Percentiles rank a stretch among this genome's conserved stretches.
Evolutionary conservation across 225 moss, liverwort and hornwort genomes (phyloP).

Genomic region (Rhytidiadelphus loreus): DNA sequence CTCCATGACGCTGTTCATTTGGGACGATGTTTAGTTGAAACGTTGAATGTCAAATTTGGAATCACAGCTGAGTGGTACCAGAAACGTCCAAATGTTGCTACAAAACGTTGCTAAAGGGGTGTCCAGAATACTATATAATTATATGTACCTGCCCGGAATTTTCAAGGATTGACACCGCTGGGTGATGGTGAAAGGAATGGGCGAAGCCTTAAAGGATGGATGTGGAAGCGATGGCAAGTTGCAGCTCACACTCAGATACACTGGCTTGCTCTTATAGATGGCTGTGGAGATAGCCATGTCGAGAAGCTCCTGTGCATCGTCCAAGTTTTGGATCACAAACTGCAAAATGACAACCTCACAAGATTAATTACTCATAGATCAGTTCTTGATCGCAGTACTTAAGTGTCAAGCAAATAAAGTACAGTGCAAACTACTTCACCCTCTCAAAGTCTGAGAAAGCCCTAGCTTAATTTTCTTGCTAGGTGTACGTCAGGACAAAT

Average conservation of each 20-base stretch:
- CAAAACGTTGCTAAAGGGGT: background rate
- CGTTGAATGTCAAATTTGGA: background rate
- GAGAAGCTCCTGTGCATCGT: constrained; percentile 59
- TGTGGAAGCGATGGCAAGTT: constrained; percentile 59
- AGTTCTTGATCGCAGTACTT: background rate
- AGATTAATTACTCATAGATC: background rate
- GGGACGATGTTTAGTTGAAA: background rate
- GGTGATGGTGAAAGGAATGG: background rate
- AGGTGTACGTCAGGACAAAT: background rate
- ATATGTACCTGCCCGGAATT: background rate
- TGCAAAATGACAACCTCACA: background rate
- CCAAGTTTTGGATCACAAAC: constrained; percentile 4
- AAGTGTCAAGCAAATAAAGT: background rate
- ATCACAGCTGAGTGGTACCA: background rate
- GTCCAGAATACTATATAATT: background rate
- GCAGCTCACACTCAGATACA: constrained; percentile 85
- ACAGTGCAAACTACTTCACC: background rate
- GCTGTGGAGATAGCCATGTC: constrained; percentile 67
- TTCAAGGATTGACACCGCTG: background rate
- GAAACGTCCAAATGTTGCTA: background rate
- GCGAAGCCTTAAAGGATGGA: constrained; percentile 42
- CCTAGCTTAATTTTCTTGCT: background rate
- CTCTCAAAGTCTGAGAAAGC: background rate
- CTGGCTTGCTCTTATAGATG: constrained; percentile 62
- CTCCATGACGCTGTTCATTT: background rate